These are phyloP conservation scores for Tylopilus felleus DNA, from an alignment of 768 basidiomycete species.

Conservation along the genomic window DNA sequence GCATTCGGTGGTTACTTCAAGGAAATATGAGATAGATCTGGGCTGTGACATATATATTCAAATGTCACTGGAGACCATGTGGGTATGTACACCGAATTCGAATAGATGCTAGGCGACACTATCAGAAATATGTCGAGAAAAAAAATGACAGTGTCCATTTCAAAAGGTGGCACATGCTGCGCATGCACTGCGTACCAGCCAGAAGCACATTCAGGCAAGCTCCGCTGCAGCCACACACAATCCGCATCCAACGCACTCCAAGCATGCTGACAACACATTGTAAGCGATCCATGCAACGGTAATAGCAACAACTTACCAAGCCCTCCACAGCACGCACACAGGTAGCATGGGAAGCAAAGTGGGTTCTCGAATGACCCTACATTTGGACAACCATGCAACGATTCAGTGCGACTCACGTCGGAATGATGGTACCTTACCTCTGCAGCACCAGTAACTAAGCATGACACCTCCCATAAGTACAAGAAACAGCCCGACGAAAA, in stretches of 20 bases:
- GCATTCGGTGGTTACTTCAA: neutral
- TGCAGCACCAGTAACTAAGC: conserved; percentile 66
- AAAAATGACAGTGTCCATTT: neutral
- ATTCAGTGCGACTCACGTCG: neutral
- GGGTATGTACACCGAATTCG: neutral
- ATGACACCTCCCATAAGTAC: conserved; percentile 53
- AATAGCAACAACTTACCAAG: conserved; percentile 41
- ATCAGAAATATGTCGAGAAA: neutral
- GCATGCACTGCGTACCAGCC: neutral
- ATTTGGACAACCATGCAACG: neutral
- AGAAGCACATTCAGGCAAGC: conserved; percentile 3
- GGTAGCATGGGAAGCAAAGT: conserved; percentile 65
- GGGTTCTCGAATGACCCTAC: conserved; percentile 59
- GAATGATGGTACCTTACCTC: conserved; percentile 34
- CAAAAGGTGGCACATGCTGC: neutral
- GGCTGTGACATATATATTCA: neutral
- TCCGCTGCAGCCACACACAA: conserved; percentile 53
- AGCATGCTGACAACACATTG: conserved; percentile 42
- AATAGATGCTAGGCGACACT: neutral
- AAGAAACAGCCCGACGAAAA: conserved; percentile 61
- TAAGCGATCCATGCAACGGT: conserved; percentile 2
- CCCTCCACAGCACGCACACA: conserved; percentile 71
- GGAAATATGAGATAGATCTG: neutral
- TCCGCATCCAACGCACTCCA: conserved; percentile 70
- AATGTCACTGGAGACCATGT: neutral